phyloP scores from a whole-genome alignment of 352 stramenopile genomes.

The Pythium insidiosum region DNA sequence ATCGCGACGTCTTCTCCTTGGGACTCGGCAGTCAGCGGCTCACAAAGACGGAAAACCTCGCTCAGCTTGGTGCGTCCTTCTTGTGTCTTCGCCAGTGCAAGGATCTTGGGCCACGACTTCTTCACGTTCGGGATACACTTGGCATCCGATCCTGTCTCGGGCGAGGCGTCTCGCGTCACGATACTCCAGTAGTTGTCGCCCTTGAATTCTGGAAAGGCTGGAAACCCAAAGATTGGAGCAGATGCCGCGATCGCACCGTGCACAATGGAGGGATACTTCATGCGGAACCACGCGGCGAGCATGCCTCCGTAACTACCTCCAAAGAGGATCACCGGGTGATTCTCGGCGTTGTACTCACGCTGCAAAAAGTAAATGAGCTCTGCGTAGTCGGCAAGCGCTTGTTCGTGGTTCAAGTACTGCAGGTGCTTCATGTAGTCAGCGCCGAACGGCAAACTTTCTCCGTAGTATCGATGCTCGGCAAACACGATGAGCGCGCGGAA shows the following conservation, averaged over 20 bases:
- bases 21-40: conserved; percentile 32
- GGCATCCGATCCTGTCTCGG: conserved; percentile 47
- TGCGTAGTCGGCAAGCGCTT: conserved; percentile 92
- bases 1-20: conserved; percentile 64
- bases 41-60: conserved; percentile 58
- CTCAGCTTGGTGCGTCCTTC: conserved; percentile 41
- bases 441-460: conserved; percentile 79
- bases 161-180: conserved; percentile 66
- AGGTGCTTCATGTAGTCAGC: conserved; percentile 63
- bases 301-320: conserved; percentile 95
- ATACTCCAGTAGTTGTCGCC: conserved; percentile 80
- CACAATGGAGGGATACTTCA: conserved; percentile 92
- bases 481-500: conserved; percentile 92
- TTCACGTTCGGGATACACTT: conserved; percentile 84
- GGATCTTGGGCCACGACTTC: conserved; percentile 71
- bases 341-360: conserved; percentile 47
- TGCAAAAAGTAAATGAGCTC: conserved; percentile 85
- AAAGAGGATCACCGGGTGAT: conserved; percentile 90
- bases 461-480: conserved; percentile 95
- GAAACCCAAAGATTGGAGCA: conserved; percentile 90
- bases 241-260: conserved; percentile 91
- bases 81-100: conserved; percentile 53
- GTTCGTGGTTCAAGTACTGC: conserved; percentile 81
- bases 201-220: conserved; percentile 45
- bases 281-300: conserved; percentile 92